A percentile compares a stretch with the other conserved stretches of the same genome.
phyloP scores from a whole-genome alignment of 345 rosid genomes.

The Syzygium jambos region DNA sequence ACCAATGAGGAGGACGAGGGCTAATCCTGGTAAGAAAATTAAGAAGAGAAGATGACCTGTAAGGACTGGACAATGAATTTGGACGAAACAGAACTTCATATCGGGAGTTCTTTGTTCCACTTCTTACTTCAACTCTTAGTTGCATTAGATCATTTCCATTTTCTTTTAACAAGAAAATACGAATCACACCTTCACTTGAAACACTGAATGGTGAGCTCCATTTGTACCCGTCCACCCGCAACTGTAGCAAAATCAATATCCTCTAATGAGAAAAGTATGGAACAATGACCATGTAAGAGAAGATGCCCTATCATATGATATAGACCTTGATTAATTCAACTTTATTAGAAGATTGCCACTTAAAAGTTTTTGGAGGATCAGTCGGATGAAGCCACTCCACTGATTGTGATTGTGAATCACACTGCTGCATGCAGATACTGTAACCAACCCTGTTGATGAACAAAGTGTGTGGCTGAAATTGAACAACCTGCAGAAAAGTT shows the following conservation, averaged over 20 bases:
- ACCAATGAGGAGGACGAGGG: not conserved
- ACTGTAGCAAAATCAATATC: constrained; percentile 27
- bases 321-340: constrained; percentile 69
- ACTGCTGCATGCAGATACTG: constrained; percentile 78
- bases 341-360: constrained; percentile 66
- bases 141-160: constrained; percentile 44
- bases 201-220: constrained; percentile 94
- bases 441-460: constrained; percentile 76
- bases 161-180: constrained; percentile 50
- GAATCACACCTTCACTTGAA: constrained; percentile 67
- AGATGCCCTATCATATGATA: not conserved
- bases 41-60: constrained; percentile 47
- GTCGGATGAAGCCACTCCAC: constrained; percentile 80
- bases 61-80: constrained; percentile 71
- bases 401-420: constrained; percentile 64
- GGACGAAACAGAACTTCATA: constrained; percentile 90
- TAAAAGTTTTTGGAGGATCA: constrained; percentile 73
- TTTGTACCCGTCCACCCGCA: constrained; percentile 62
- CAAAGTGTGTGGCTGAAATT: constrained; percentile 82
- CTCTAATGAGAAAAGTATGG: not conserved
- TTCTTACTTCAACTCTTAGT: constrained; percentile 74
- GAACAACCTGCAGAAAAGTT: constrained; percentile 57
- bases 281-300: not conserved
- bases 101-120: constrained; percentile 83
- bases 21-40: not conserved